Conservation (phyloP, 495 filamentous ascomycete species). For the Thozetella sp. region DNA sequence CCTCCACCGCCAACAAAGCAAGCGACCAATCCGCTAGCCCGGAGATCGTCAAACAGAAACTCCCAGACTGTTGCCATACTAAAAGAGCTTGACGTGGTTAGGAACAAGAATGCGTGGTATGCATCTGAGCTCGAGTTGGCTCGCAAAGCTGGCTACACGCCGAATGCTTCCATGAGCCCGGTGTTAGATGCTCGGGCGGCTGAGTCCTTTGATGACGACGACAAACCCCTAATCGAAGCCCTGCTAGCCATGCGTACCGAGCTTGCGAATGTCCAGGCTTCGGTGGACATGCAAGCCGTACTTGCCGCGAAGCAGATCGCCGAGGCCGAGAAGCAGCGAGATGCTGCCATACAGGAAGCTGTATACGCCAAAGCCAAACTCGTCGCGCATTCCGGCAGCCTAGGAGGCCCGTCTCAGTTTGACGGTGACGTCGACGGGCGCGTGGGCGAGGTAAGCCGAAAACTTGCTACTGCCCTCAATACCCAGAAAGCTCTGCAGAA, state of each 20-base stretch:
- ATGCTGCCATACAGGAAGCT: conserved; percentile 88
- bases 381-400: conserved; percentile 77
- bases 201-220: conserved; percentile 85
- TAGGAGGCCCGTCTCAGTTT: conserved; percentile 68
- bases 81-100: conserved; percentile 81
- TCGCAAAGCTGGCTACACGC: conserved; percentile 81
- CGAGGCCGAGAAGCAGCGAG: conserved; percentile 89
- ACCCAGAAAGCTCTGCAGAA: conserved; percentile 74
- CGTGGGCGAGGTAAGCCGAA: conserved; percentile 74
- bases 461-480: conserved; percentile 78
- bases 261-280: conserved; percentile 78
- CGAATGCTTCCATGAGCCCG: conserved; percentile 71
- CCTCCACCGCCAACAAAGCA: conserved; percentile 54
- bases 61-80: conserved; percentile 65
- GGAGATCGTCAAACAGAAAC: conserved; percentile 52
- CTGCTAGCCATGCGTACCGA: conserved; percentile 88
- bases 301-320: conserved; percentile 87
- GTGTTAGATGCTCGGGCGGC: conserved; percentile 73
- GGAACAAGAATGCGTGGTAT: conserved; percentile 93
- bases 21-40: conserved; percentile 47
- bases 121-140: conserved; percentile 92
- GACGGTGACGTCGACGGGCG: conserved; percentile 70
- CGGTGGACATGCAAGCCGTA: conserved; percentile 82
- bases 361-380: conserved; percentile 93
- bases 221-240: conserved; percentile 89